These are phyloP conservation scores for Mycena vulgaris DNA, from an alignment of 768 basidiomycete genomes.

Conservation along the genomic window DNA sequence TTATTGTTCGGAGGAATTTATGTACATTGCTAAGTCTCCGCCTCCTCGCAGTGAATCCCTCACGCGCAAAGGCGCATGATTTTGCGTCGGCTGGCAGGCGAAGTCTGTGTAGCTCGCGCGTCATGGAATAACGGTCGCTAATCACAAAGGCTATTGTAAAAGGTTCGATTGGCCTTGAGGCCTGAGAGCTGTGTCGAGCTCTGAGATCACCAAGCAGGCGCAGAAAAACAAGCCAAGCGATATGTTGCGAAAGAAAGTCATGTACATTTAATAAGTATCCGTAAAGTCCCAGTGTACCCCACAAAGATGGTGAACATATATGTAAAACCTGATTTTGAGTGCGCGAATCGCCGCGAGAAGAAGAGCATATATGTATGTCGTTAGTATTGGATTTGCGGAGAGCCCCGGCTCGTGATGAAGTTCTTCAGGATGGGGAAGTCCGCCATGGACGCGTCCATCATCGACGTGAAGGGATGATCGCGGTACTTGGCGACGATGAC, in stretches of 20 bases:
- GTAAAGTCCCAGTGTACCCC: neutral
- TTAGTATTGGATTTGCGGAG: constrained; percentile 51
- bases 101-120: no score
- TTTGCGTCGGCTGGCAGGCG: no score
- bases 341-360: constrained; percentile 23
- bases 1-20: constrained; percentile 29
- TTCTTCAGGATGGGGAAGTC: constrained; percentile 89
- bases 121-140: no score
- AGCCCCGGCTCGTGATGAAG: constrained; percentile 78
- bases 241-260: neutral
- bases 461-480: constrained; percentile 66
- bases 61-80: no score
- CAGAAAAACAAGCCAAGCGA: neutral
- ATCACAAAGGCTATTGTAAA: neutral
- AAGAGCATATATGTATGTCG: neutral
- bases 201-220: neutral
- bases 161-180: neutral
- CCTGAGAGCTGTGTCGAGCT: no score
- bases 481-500: constrained; percentile 81
- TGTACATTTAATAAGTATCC: neutral
- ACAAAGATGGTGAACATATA: neutral
- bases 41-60: no score
- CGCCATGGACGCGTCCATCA: constrained; percentile 86
- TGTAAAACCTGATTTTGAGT: neutral
- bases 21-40: neutral